Conservation (phyloP, 208 protist species). For the Wallacemonas sp. region DNA sequence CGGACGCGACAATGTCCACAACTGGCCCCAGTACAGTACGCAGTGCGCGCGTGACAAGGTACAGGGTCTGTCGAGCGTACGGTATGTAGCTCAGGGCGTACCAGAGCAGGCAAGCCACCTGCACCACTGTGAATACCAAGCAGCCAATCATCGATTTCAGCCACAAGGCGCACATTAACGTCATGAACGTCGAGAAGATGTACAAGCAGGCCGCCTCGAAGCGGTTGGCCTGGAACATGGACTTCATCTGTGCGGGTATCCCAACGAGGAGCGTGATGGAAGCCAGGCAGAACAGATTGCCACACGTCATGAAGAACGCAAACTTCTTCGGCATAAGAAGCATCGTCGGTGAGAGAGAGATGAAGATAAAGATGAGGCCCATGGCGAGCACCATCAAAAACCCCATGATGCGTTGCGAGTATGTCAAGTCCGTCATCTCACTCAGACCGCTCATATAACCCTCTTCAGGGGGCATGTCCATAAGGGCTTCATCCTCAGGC, state of each 20-base stretch:
- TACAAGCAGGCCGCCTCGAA: slow-evolving; percentile 76
- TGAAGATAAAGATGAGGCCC: slow-evolving; percentile 75
- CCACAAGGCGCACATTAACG: slow-evolving; percentile 65
- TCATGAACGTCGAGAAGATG: slow-evolving; percentile 62
- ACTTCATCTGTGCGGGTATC: slow-evolving; percentile 55
- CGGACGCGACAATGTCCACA: slow-evolving; percentile 25
- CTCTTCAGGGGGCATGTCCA: slow-evolving; percentile 55
- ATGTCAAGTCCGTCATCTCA: slow-evolving; percentile 78
- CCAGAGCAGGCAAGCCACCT: slow-evolving; percentile 79
- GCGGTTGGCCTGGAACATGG: slow-evolving; percentile 81
- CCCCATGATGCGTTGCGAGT: slow-evolving; percentile 75
- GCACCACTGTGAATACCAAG: slow-evolving; percentile 60
- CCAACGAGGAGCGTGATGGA: slow-evolving; percentile 92
- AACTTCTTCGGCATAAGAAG: slow-evolving; percentile 83
- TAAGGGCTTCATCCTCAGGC: slow-evolving; percentile 43
- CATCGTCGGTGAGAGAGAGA: slow-evolving; percentile 68
- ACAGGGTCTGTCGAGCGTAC: slow-evolving; percentile 68
- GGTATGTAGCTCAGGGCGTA: slow-evolving; percentile 91
- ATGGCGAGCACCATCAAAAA: slow-evolving; percentile 86
- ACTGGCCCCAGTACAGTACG: slow-evolving; percentile 24
- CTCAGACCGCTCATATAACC: slow-evolving; percentile 46
- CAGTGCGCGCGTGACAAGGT: slow-evolving; percentile 13
- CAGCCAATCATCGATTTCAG: slow-evolving; percentile 56
- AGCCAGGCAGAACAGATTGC: slow-evolving; percentile 81
- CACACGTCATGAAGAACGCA: slow-evolving; percentile 90